Evolutionary conservation across 2,329 filamentous ascomycete species (phyloP).

Genomic region (Orbilia oligospora): DNA sequence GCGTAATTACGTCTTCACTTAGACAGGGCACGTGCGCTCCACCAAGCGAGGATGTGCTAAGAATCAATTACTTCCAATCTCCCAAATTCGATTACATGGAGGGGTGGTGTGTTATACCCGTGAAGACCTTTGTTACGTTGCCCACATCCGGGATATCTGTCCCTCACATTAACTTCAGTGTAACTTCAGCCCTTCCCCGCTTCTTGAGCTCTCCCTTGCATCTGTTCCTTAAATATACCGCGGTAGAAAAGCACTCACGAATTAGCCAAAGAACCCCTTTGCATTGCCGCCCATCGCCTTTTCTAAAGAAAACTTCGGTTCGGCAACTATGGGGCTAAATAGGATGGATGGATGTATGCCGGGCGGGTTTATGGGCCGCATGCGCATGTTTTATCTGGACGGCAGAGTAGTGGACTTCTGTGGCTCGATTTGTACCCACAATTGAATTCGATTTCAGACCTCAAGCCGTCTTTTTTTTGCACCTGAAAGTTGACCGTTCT

Average conservation of each 20-base stretch:
- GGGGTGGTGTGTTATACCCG: conserved; percentile 16
- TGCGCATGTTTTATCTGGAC: conserved; percentile 27
- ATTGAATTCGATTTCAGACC: conserved; percentile 7
- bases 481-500: conserved; percentile 9
- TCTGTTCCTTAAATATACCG: conserved; percentile 35
- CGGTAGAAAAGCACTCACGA: conserved; percentile 28
- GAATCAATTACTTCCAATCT: conserved; percentile 11
- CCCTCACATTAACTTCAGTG: conserved; percentile 25
- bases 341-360: conserved; percentile 49
- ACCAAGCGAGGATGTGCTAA: not conserved
- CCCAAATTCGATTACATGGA: conserved; percentile 15
- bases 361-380: conserved; percentile 29
- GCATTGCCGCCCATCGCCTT: conserved; percentile 35
- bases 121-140: conserved; percentile 2
- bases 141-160: conserved; percentile 11
- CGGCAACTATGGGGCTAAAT: conserved; percentile 54
- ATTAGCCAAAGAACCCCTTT: conserved; percentile 51
- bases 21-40: conserved; percentile 8
- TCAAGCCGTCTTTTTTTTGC: conserved; percentile 29
- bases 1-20: conserved; percentile 11
- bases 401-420: conserved; percentile 4
- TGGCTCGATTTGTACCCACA: conserved; percentile 27
- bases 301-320: conserved; percentile 46
- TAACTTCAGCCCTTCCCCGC: conserved; percentile 31
- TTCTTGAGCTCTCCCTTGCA: conserved; percentile 28